Base-by-base conservation (phyloP, 179 eudicot genomes). In the Camellia oleifera region DNA sequence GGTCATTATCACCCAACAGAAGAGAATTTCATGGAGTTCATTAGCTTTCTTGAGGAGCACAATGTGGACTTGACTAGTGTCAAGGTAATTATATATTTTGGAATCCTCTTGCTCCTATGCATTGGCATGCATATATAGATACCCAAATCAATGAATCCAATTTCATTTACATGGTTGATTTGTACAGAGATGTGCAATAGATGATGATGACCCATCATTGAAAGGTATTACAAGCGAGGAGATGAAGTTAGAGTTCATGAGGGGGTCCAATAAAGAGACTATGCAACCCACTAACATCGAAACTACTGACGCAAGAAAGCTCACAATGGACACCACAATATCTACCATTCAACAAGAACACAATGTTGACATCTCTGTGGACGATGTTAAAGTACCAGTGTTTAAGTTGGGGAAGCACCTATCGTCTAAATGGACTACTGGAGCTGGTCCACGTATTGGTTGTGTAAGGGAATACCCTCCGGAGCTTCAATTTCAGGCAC, bases 1-100 rank as follows among this genome's bases (percentile, higher is more conserved):
- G 95, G 97, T 13, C 97, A 93, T 62, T 93, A 91, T 77, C 92
- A 76, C 66, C 97, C 97, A 0, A 93, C 97, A 5, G 94, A 90
- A 76, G 97, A 91, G 78, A 89, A 90, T 76, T 91, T 93, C 83
- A 82, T 79, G 79, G 95, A 90, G 79, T 91, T 93, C 81, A 79
- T 91, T 17, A 78, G 79, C 78, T 90, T 91, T 71, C 91, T 93
- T 0, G 82, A 83, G 83, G 95, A 93, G 56, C 88, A 91, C 81
- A 78, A 77, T 50, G 89, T 93, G 8, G 94, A 93, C 71, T 70
- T 93, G 74, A 77, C 84, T 46, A 79, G 89, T 65, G 92, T 91
- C 69, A 90, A 90, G 97, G 94, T 92, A 81, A 58, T 6, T 18
- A 48, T 48, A 48, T 48, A 48, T 48, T 4, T 7, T 48, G 52